Evolutionary conservation across 768 basidiomycete genomes (phyloP), one percentile per base, ranked within the genome.

Genomic region (Amylocystis lapponica): DNA sequence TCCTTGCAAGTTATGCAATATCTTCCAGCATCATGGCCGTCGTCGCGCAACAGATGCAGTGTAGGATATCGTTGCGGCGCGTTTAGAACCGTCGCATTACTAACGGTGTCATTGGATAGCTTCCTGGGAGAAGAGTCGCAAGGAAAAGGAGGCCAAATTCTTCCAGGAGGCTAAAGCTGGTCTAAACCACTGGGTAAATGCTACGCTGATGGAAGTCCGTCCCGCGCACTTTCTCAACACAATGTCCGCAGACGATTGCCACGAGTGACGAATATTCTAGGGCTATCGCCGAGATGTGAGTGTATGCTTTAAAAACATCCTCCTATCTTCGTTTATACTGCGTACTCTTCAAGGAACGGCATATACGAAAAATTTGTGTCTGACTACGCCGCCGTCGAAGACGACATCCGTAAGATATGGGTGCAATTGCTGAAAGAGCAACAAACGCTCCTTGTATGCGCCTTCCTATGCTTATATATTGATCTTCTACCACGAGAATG

Each of bases 101-200:
- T 16, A 30, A 11, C 23, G 10, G n/a, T 14, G 13, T 6, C 23
- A 16, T 17, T n/a, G 14, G 14, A 21, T 25, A 61, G 58, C 42
- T 5, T 50, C 54, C 4, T 55, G 53, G 54, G 54, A 61, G 45
- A 61, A 61, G 46, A 61, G 58, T 32, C 47, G 50, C 27, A 51
- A 50, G 33, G 60, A 59, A 13, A 54, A 51, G 31, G 58, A 61
- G 47, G 25, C 48, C 4, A 54, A 40, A 36, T 59, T 53, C 40
- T 26, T 61, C 3, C 38, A 49, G 3, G 13, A 21, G 1, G 48
- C 53, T 0, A 50, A 50, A 27, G 22, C 29, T 2, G 54, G 53
- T 5, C 43, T 61, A n/a, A 43, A 47, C 20, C 41, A 45, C 46
- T 54, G 52, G 31, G 60, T 59, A 23, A 16, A 16, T 26, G 13